These are phyloP conservation scores for Pistacia vera DNA, from an alignment of 345 rosid species.

Conservation along the genomic window DNA sequence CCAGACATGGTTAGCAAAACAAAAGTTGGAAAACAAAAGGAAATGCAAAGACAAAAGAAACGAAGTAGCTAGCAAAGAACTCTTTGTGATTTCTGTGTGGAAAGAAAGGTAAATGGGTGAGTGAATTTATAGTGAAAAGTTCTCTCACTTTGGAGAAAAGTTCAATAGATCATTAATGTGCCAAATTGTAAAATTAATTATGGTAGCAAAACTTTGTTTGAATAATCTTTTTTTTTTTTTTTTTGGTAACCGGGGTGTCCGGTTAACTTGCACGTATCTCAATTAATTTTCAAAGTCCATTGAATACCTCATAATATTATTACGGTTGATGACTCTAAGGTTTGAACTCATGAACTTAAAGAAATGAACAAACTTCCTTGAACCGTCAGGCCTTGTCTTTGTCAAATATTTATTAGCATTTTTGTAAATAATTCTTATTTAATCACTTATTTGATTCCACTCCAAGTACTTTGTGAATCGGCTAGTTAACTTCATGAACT, in stretches of 20 bases:
- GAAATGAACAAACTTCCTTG: no score
- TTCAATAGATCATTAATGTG: not conserved
- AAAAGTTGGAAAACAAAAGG: no score
- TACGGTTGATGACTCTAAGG: no score
- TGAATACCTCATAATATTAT: no score
- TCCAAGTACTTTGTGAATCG: no score
- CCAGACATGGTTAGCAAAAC: constrained; percentile 6
- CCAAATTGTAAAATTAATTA: not conserved
- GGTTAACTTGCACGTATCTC: no score
- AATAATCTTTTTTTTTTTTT: not conserved
- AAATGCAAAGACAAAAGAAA: not conserved
- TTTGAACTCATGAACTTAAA: no score
- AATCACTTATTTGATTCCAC: no score
- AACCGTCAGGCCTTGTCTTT: not conserved
- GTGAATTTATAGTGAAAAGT: not conserved
- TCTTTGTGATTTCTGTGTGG: not conserved
- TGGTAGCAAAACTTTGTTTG: not conserved
- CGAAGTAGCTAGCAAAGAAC: not conserved
- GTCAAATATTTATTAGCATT: not conserved
- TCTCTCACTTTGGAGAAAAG: not conserved
- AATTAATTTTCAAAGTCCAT: no score
- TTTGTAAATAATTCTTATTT: not conserved
- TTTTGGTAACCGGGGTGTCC: no score
- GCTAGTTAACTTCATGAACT: no score
- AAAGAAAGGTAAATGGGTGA: not conserved